These are phyloP conservation scores for Calycina marina DNA, from an alignment of 2,329 filamentous ascomycete genomes.

Conservation along the genomic window DNA sequence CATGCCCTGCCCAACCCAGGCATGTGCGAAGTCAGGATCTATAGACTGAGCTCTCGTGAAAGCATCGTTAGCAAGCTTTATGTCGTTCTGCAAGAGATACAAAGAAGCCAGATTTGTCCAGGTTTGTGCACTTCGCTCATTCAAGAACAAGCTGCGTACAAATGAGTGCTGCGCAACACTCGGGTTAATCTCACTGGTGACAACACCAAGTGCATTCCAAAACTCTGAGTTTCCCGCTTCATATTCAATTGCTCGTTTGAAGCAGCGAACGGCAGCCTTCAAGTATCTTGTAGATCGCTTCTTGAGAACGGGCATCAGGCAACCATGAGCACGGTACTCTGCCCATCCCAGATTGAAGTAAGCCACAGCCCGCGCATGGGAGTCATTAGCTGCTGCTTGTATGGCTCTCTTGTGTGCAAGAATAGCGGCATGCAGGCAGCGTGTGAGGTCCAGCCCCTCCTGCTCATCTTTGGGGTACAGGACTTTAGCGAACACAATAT, in stretches of 20 bases:
- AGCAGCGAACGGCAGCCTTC: constrained; percentile 72
- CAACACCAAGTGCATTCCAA: constrained; percentile 91
- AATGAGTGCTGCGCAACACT: constrained; percentile 88
- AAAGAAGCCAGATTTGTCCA: constrained; percentile 89
- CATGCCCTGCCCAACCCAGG: constrained; percentile 87
- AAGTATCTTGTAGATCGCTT: constrained; percentile 54
- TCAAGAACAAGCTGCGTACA: constrained; percentile 79
- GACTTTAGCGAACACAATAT: constrained; percentile 23
- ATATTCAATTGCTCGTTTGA: constrained; percentile 90
- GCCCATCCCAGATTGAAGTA: constrained; percentile 97
- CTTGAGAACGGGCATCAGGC: constrained; percentile 34
- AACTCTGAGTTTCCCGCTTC: constrained; percentile 92
- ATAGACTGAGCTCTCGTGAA: constrained; percentile 87
- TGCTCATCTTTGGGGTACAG: constrained; percentile 20
- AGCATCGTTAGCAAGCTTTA: constrained; percentile 73
- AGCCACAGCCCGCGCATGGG: constrained; percentile 83
- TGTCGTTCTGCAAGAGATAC: constrained; percentile 71
- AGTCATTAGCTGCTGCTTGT: constrained; percentile 53
- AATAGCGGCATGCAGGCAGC: constrained; percentile 57
- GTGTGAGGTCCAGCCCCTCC: constrained; percentile 31
- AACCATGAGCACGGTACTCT: constrained; percentile 67
- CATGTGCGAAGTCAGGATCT: constrained; percentile 84
- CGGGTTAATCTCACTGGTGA: constrained; percentile 73
- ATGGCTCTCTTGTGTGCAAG: constrained; percentile 81
- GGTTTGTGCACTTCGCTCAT: constrained; percentile 68